Evolutionary conservation across 257 asterid genomes (phyloP).

Genomic region (Nemophila menziesii): DNA sequence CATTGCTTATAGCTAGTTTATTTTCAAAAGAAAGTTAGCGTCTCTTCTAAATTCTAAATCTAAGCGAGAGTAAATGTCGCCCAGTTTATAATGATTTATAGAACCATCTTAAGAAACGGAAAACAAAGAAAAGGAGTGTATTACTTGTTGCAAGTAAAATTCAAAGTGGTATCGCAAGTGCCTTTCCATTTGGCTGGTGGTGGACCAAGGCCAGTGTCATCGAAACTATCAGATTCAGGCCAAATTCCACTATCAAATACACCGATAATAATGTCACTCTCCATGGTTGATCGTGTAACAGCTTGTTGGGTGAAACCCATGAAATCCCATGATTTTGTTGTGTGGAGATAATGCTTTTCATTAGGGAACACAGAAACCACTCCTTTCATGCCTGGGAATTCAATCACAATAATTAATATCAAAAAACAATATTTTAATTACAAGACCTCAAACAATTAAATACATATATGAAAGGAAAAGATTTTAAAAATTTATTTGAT

Average conservation of each 20-base stretch:
- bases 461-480: too few species aligned
- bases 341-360: constrained; percentile 20
- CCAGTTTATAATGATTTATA: too few species aligned
- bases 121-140: background rate
- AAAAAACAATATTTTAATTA: too few species aligned
- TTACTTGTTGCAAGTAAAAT: constrained; percentile 66
- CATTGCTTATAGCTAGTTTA: too few species aligned
- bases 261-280: constrained; percentile 33
- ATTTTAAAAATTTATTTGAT: constrained; percentile 4
- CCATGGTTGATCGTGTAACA: constrained; percentile 10
- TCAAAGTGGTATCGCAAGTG: constrained; percentile 21
- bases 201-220: constrained; percentile 27
- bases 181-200: constrained; percentile 61
- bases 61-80: background rate
- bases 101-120: background rate
- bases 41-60: too few species aligned
- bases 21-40: too few species aligned
- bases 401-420: too few species aligned
- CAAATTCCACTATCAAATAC: constrained; percentile 42
- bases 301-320: constrained; percentile 20
- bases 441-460: too few species aligned
- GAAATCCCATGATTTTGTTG: constrained; percentile 55
- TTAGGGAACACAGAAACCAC: constrained; percentile 37
- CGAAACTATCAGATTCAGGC: constrained; percentile 64
- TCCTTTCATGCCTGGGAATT: constrained; percentile 30